Conservation (phyloP, 495 filamentous ascomycete species). For the Niebla homalea region DNA sequence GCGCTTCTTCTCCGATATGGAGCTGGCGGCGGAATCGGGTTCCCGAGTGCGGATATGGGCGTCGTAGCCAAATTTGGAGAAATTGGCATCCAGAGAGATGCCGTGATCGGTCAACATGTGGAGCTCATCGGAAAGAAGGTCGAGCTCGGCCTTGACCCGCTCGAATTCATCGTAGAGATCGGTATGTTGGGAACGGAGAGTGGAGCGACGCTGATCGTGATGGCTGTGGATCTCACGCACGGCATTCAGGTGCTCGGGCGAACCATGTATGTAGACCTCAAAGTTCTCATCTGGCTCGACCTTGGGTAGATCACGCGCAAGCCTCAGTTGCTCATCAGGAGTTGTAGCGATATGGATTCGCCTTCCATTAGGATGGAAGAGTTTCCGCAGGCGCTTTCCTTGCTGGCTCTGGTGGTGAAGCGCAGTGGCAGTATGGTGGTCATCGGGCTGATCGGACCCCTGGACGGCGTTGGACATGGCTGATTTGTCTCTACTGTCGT, state of each 20-base stretch:
- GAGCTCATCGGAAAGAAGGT: slow-evolving; percentile 34
- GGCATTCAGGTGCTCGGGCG: slow-evolving; percentile 24
- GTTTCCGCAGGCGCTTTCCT: slow-evolving; percentile 28
- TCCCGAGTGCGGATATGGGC: slow-evolving; percentile 33
- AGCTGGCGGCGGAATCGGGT: slow-evolving; percentile 20
- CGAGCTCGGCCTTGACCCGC: slow-evolving; percentile 33
- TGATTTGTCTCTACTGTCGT: too few relatives aligned
- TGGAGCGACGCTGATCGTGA: slow-evolving; percentile 30
- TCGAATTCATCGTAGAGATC: slow-evolving; percentile 39
- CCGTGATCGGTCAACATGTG: slow-evolving; percentile 37
- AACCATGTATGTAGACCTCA: slow-evolving; percentile 40
- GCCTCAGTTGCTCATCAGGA: slow-evolving; percentile 34
- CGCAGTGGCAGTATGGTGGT: too few relatives aligned
- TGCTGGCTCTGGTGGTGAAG: slow-evolving; percentile 3
- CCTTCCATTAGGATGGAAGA: slow-evolving; percentile 39
- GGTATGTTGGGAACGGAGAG: slow-evolving; percentile 30
- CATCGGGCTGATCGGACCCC: too few relatives aligned
- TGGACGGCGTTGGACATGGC: too few relatives aligned
- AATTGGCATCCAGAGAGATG: slow-evolving; percentile 40
- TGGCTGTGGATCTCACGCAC: slow-evolving; percentile 34
- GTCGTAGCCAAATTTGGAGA: slow-evolving; percentile 43
- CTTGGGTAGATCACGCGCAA: slow-evolving; percentile 26
- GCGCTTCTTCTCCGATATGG: slow-evolving; percentile 17
- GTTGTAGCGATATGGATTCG: slow-evolving; percentile 39
- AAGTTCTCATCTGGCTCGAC: slow-evolving; percentile 30